Evolutionary conservation across 805 yeast species (phyloP), one percentile per base, ranked within the genome.

Genomic region (Yarrowia sp.): DNA sequence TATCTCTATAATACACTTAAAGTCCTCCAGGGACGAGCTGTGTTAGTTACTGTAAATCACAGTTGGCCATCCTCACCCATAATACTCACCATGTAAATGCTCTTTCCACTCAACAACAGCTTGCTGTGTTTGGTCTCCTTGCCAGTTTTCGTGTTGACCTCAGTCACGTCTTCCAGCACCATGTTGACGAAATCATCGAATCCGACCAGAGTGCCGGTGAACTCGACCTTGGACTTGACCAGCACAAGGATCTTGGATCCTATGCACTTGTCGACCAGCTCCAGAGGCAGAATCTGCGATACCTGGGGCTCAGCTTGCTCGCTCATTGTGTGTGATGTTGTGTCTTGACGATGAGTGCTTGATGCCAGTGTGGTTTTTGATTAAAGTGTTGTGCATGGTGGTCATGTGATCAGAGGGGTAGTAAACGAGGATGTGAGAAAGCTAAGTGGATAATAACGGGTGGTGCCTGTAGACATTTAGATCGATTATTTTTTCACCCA

Each of bases 161-260:
- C 97, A 9, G 84, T 83, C 45, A 89, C 98, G 73, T 93, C 88
- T 73, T 90, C 90, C 66, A 95, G 82, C 11, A 95, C 97, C 81
- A 72, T 76, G 73, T 81, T 95, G 70, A 95, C 98, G 74, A 89
- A 94, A 78, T 95, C 98, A 77, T 95, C 99, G 78, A 94, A 94
- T 0, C 98, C 98, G 38, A 89, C 85, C 65, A 95, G 82, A 4
- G 87, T 91, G 1, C 99, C 99, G n/a, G 85, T 84, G 76, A 92
- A 95, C 77, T 93, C 98, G 76, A 74, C 70, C 22, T 84, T 82
- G 66, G 81, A 79, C 76, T 83, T 83, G 79, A 91, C 82, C 66
- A 91, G 82, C 35, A 92, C 90, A 84, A 90, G 86, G 49, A 94
- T 87, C 68, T 84, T 83, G 41, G 91, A 87, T 16, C 97, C 97